Conservation (phyloP, 2,329 filamentous ascomycete genomes). For the Apiospora rasikravindrae region DNA sequence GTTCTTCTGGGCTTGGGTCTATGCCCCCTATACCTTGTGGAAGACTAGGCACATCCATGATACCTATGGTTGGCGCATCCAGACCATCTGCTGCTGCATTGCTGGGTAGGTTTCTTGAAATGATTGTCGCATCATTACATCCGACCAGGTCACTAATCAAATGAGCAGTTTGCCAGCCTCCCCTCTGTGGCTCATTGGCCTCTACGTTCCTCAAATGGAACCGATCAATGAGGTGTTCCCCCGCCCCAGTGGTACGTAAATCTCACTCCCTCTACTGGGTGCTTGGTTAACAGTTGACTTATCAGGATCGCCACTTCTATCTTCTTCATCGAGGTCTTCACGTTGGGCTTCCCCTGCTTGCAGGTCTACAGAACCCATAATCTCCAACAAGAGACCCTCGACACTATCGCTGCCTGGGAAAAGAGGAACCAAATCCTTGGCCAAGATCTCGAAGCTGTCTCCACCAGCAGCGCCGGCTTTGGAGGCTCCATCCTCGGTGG, state of each 20-base stretch:
- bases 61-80: constrained; percentile 69
- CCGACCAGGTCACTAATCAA: constrained; percentile 7
- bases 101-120: constrained; percentile 44
- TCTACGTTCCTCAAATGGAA: constrained; percentile 57
- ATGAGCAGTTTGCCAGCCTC: constrained; percentile 62
- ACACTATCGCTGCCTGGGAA: constrained; percentile 56
- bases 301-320: constrained; percentile 60
- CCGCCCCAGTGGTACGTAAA: constrained; percentile 63
- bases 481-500: constrained; percentile 21
- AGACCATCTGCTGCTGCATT: constrained; percentile 61
- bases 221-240: constrained; percentile 60
- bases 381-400: constrained; percentile 53
- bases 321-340: constrained; percentile 66
- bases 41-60: constrained; percentile 65
- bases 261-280: constrained; percentile 40
- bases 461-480: constrained; percentile 31
- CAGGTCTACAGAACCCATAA: constrained; percentile 55
- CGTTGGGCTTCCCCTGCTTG: constrained; percentile 66
- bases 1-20: constrained; percentile 66
- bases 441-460: constrained; percentile 40
- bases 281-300: constrained; percentile 32
- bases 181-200: constrained; percentile 70
- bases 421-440: constrained; percentile 41
- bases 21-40: constrained; percentile 67
- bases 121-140: neutral